Base-by-base conservation (phyloP, 2,329 filamentous ascomycete genomes). In the Diaporthe citrichinensis region DNA sequence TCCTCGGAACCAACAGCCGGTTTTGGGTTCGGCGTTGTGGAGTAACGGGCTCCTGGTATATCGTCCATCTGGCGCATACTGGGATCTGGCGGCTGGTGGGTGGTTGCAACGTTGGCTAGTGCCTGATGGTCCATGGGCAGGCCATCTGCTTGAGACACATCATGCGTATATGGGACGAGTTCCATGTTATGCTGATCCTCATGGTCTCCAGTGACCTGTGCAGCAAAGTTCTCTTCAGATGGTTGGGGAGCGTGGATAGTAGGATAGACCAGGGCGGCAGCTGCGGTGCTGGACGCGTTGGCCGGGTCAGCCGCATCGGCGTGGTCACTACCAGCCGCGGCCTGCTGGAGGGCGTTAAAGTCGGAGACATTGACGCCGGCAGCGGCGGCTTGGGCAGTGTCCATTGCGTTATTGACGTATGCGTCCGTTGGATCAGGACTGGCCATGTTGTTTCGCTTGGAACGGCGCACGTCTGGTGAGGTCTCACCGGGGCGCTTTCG, bases 1-100 rank as follows among this genome's bases (percentile, higher is more conserved):
- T 98, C 96, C 72, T 98, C 95, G 2, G 95, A 97, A 3, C 97
- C 97, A n/a, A 98, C 97, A 9, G 93, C 91, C 10, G 96, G 96
- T 84, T 98, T 98, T 75, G 89, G 86, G 78, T 83, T 84, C 73
- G 87, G 89, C 84, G 82, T 80, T 46, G 84, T 81, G 78, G 85
- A 87, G 77, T 82, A 80, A 78, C 76, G 78, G 76, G 89, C 36
- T 83, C 78, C 36, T 81, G 83, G 77, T 77, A 74, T 78, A 75
- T 73, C 72, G 17, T 69, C 65, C 65, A 69, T 69, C 77, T 74
- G 46, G 77, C 79, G 67, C 78, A 73, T 59, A 71, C 72, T 53
- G 73, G 75, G 69, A 76, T 78, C 31, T 72, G 78, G 53, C 39
- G 71, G 76, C 36, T 74, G 68, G 46, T 62, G 58, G 25, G 73